Evolutionary conservation across 163 green algal species (phyloP).

Genomic region (Volvox carteri): DNA sequence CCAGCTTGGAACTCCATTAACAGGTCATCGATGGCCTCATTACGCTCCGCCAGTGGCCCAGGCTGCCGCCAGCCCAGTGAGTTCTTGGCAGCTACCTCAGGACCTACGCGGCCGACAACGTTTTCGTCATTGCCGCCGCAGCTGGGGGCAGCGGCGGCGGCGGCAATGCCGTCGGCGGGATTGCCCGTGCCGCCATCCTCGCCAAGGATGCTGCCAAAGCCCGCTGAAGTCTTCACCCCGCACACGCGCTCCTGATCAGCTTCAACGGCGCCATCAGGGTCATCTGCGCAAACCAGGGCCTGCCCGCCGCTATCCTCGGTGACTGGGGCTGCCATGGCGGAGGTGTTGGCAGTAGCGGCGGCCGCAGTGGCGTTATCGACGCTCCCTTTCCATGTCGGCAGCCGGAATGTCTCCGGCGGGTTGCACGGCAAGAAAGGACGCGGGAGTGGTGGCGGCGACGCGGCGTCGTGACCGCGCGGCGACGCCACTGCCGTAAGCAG

Average conservation of each 20-base stretch:
- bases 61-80: too few species aligned
- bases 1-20: neutral
- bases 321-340: too few species aligned
- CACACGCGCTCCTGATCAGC: too few species aligned
- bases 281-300: too few species aligned
- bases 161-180: neutral
- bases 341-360: too few species aligned
- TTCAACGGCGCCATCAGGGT: too few species aligned
- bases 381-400: neutral
- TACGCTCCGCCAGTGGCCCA: neutral
- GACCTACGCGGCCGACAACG: neutral
- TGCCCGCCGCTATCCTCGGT: neutral
- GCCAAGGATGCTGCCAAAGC: conserved; percentile 5
- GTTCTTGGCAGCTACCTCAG: too few species aligned
- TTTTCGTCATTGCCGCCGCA: neutral
- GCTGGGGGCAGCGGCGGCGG: too few species aligned
- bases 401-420: neutral
- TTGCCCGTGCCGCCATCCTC: neutral
- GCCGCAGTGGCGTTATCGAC: neutral
- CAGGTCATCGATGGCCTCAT: neutral
- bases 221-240: neutral
- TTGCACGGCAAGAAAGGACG: neutral
- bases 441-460: neutral
- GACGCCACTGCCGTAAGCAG: neutral
- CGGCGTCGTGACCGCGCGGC: neutral